These are phyloP conservation scores for Didymella sp. DNA, from an alignment of 2,329 filamentous ascomycete genomes.

Conservation along the genomic window DNA sequence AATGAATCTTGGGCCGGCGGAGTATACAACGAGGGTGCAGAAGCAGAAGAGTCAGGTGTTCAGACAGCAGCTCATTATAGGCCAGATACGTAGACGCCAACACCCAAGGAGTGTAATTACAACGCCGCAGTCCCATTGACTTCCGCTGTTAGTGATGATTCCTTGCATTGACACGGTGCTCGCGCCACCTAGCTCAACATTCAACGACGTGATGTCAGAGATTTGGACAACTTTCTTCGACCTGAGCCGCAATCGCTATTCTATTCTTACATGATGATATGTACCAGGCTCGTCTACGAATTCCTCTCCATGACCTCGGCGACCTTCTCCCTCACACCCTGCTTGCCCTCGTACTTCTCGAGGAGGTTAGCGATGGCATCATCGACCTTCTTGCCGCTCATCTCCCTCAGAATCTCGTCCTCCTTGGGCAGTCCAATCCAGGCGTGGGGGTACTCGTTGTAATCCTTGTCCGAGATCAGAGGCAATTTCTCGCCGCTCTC, in stretches of 20 bases:
- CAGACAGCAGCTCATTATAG: too few species aligned
- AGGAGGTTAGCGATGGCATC: slow-evolving; percentile 52
- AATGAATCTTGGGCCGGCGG: too few species aligned
- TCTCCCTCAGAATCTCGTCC: slow-evolving; percentile 60
- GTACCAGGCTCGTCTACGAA: neutral
- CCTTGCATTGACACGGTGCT: too few species aligned
- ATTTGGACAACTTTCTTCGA: too few species aligned
- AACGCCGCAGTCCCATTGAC: too few species aligned
- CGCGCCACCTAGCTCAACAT: too few species aligned
- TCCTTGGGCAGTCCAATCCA: slow-evolving; percentile 78
- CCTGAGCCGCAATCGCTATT: neutral
- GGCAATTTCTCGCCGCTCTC: slow-evolving; percentile 54
- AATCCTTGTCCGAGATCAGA: slow-evolving; percentile 69
- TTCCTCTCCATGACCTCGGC: slow-evolving; percentile 63
- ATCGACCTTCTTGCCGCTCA: slow-evolving; percentile 42
- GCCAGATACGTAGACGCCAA: too few species aligned
- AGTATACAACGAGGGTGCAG: too few species aligned
- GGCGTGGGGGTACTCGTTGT: slow-evolving; percentile 74
- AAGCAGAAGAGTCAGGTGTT: too few species aligned
- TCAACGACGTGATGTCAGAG: too few species aligned
- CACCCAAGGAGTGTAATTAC: too few species aligned
- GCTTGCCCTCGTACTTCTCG: slow-evolving; percentile 53
- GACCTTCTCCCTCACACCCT: slow-evolving; percentile 65
- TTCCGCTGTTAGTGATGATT: too few species aligned
- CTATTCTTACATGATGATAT: slow-evolving; percentile 9